Evolutionary conservation across 116 monocot genomes (phyloP).

Genomic region (Cymodocea nodosa): DNA sequence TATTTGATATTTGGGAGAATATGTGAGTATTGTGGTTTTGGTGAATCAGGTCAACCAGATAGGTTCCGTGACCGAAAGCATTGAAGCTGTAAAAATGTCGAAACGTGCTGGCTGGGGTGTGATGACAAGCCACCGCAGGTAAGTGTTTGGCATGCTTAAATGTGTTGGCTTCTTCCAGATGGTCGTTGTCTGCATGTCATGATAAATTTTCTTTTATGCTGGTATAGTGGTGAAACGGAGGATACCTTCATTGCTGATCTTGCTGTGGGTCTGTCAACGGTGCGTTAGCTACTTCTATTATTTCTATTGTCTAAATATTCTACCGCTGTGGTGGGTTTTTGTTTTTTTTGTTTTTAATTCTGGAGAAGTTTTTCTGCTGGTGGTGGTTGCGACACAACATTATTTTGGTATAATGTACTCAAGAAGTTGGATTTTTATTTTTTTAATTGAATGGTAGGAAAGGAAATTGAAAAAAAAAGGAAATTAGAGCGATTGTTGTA

Average conservation of each 20-base stretch:
- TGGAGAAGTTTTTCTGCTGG: too few species aligned
- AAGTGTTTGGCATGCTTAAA: neutral
- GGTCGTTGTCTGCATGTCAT: neutral
- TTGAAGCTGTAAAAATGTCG: conserved; percentile 97
- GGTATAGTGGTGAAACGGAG: conserved; percentile 87
- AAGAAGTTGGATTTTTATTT: too few species aligned
- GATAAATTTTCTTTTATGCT: neutral
- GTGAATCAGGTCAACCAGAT: conserved; percentile 83
- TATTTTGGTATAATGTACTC: too few species aligned
- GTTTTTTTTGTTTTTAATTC: too few species aligned
- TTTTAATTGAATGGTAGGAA: too few species aligned
- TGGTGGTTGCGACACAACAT: too few species aligned
- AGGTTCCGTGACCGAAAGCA: conserved; percentile 95
- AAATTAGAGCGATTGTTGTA: too few species aligned
- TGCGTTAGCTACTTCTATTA: conserved; percentile 6
- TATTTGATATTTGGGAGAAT: too few species aligned
- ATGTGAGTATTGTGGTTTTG: too few species aligned
- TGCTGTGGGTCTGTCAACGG: conserved; percentile 84
- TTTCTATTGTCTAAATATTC: too few species aligned
- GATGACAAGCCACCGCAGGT: conserved; percentile 96
- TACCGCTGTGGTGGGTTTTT: too few species aligned
- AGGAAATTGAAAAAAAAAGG: too few species aligned
- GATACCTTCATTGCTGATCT: conserved; percentile 99
- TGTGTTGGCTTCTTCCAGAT: neutral
- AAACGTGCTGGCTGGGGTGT: conserved; percentile 98